phyloP scores from a whole-genome alignment of 106 monocot species.

The Iris macrosiphon region DNA sequence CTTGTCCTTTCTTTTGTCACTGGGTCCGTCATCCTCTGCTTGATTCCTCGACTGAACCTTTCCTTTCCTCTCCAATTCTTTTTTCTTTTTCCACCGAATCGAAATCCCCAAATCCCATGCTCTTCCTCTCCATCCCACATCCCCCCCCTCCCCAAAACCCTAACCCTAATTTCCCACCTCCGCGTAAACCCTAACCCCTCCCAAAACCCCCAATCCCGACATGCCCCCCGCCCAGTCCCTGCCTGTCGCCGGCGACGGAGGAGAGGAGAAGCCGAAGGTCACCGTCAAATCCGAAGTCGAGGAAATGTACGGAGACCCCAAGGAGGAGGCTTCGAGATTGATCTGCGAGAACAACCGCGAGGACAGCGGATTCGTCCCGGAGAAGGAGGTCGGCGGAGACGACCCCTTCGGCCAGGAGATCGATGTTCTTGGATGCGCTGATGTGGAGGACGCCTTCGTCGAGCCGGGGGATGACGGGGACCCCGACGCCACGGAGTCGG shows the following conservation, averaged over 20 bases:
- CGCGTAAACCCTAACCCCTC: neutral
- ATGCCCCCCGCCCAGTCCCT: neutral
- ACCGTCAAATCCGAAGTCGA: neutral
- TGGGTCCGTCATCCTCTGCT: no score
- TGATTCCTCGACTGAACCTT: no score
- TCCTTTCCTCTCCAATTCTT: no score
- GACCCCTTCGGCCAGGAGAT: constrained; percentile 7
- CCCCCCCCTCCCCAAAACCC: neutral
- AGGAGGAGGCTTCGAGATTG: neutral
- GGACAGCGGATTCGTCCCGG: neutral
- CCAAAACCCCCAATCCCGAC: no score
- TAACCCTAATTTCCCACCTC: neutral
- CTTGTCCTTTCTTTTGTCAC: no score
- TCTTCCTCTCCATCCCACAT: neutral
- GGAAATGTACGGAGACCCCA: neutral
- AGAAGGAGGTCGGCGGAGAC: neutral
- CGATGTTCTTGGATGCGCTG: constrained; percentile 11
- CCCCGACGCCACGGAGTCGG: constrained; percentile 9
- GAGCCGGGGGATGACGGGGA: neutral
- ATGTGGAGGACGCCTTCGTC: neutral
- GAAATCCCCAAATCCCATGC: neutral
- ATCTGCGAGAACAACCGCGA: neutral
- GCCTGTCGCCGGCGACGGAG: neutral
- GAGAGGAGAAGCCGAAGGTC: neutral
- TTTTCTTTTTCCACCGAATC: no score